phyloP scores from a whole-genome alignment of 2,329 filamentous ascomycete genomes.

The Thielaviopsis punctulata region DNA sequence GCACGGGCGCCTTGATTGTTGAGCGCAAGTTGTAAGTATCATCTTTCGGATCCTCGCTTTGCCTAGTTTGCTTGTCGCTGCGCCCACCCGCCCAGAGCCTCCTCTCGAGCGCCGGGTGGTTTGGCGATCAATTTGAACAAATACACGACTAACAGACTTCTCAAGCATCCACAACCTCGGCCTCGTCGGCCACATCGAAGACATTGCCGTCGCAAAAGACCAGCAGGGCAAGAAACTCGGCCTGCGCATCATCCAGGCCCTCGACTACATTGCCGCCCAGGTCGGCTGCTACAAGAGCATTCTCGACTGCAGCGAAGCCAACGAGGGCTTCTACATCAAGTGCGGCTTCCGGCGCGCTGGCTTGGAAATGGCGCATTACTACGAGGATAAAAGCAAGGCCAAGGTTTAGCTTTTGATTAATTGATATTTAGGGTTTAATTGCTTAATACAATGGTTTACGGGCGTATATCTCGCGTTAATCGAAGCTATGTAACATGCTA shows the following conservation, averaged over 20 bases:
- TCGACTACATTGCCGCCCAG: constrained; percentile 74
- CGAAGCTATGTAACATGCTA: too few relatives aligned
- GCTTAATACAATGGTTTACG: too few relatives aligned
- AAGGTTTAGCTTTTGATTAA: too few relatives aligned
- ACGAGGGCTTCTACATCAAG: constrained; percentile 96
- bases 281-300: constrained; percentile 96
- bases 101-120: too few relatives aligned
- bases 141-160: neutral
- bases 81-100: too few relatives aligned
- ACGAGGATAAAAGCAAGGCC: constrained; percentile 43
- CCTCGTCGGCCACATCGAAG: constrained; percentile 86
- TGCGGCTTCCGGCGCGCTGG: constrained; percentile 88
- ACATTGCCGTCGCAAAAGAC: constrained; percentile 86
- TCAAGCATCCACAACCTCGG: constrained; percentile 61
- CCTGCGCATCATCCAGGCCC: constrained; percentile 77
- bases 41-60: too few relatives aligned
- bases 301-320: constrained; percentile 86
- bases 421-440: too few relatives aligned
- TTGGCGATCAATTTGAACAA: neutral
- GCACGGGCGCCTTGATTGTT: constrained; percentile 74
- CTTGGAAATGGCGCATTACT: constrained; percentile 94
- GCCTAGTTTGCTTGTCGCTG: too few relatives aligned
- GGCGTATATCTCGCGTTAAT: too few relatives aligned
- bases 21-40: constrained; percentile 78
- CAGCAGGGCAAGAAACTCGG: constrained; percentile 97